A percentile compares a stretch with the other conserved stretches of the same genome.
Conservation (phyloP, 2,329 filamentous ascomycete genomes). For the Neurospora sp. region DNA sequence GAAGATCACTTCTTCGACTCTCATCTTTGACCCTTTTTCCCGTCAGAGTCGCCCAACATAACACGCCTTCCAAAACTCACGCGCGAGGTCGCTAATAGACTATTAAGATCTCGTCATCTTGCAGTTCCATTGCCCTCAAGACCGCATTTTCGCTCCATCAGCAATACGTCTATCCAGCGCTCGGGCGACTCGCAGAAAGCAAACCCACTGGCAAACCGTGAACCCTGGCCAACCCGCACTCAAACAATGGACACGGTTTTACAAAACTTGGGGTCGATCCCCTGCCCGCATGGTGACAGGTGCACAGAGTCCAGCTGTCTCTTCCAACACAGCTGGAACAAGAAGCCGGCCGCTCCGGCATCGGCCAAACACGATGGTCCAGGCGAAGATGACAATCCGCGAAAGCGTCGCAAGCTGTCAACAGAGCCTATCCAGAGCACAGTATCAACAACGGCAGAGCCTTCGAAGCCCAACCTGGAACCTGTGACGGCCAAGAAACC, state of each 20-base stretch:
- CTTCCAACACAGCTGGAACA: constrained; percentile 16
- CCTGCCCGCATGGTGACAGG: constrained; percentile 17
- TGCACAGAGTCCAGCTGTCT: constrained; percentile 14
- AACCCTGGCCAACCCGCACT: not conserved
- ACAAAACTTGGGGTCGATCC: constrained; percentile 19
- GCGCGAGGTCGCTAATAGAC: not conserved
- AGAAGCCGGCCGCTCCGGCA: constrained; percentile 1
- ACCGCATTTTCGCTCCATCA: not conserved
- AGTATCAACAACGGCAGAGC: not conserved
- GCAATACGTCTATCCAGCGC: not conserved
- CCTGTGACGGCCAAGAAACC: constrained; percentile 10
- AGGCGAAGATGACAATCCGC: constrained; percentile 13
- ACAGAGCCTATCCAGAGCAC: constrained; percentile 6
- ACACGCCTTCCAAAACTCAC: not conserved
- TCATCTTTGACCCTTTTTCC: not conserved
- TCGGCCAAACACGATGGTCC: constrained; percentile 1
- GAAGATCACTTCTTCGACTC: not conserved
- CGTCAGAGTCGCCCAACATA: not conserved
- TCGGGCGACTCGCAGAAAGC: not conserved
- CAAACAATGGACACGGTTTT: constrained; percentile 18
- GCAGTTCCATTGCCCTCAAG: not conserved
- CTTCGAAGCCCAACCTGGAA: not conserved
- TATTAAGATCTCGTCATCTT: not conserved
- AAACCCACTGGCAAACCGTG: not conserved
- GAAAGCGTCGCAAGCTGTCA: constrained; percentile 17